phyloP scores from a whole-genome alignment of 2,329 filamentous ascomycete genomes.

The Tolypocladium pustulatum region DNA sequence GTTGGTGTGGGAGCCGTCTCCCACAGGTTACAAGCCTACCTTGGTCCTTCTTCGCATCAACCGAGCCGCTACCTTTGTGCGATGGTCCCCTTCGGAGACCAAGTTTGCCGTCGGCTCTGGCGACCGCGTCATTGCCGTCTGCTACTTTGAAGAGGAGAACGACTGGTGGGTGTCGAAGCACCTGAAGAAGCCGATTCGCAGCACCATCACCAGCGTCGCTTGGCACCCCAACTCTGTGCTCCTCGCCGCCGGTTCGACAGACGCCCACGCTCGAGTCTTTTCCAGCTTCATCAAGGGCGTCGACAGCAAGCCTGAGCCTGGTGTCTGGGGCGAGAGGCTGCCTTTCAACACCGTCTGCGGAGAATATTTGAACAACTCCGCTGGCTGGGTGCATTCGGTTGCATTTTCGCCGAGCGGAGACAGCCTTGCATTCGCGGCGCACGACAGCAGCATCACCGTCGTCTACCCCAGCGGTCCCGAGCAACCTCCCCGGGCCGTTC shows the following conservation, averaged over 20 bases:
- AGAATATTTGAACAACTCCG: slow-evolving; percentile 91
- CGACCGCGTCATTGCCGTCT: slow-evolving; percentile 88
- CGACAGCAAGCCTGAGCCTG: slow-evolving; percentile 74
- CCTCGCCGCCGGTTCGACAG: slow-evolving; percentile 88
- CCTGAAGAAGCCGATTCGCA: slow-evolving; percentile 96
- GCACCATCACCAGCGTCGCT: slow-evolving; percentile 85
- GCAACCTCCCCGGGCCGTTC: slow-evolving; percentile 78
- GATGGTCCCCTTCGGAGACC: slow-evolving; percentile 92
- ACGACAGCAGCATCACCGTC: slow-evolving; percentile 93
- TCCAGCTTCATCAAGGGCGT: slow-evolving; percentile 95
- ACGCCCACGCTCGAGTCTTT: slow-evolving; percentile 91
- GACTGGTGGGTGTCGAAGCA: slow-evolving; percentile 99
- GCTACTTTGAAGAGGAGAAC: slow-evolving; percentile 98
- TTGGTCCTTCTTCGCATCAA: slow-evolving; percentile 95
- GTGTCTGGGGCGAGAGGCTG: slow-evolving; percentile 86
- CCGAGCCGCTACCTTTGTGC: slow-evolving; percentile 89
- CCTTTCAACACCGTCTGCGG: slow-evolving; percentile 98
- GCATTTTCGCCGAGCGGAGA: slow-evolving; percentile 88
- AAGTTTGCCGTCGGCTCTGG: slow-evolving; percentile 98
- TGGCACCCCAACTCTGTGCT: slow-evolving; percentile 99
- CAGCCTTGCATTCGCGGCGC: slow-evolving; percentile 85
- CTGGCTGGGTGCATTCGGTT: slow-evolving; percentile 91
- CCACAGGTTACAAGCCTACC: slow-evolving; percentile 89
- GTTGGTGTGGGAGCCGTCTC: slow-evolving; percentile 94
- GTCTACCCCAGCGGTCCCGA: slow-evolving; percentile 91